A percentile compares a stretch with the other conserved stretches of the same genome.
Evolutionary conservation across 805 yeast genomes (phyloP).

Genomic region (Candida namnaoensis): DNA sequence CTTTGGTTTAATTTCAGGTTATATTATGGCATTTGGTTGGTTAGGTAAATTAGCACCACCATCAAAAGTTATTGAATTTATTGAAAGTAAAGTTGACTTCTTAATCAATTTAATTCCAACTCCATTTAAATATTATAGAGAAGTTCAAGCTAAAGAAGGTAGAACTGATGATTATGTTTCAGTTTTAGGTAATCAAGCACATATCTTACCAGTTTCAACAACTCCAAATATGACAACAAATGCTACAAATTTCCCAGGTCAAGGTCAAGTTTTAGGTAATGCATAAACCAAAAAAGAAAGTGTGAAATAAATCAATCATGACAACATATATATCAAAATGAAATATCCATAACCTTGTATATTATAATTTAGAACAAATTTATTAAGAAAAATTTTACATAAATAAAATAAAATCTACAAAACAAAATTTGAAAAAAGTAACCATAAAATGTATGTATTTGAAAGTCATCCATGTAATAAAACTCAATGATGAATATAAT

Average conservation of each 20-base stretch:
- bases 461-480: too few species aligned
- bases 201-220: neutral
- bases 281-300: neutral
- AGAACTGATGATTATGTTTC: conserved; percentile 26
- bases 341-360: too few species aligned
- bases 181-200: conserved; percentile 7
- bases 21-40: conserved; percentile 47
- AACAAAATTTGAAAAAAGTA: too few species aligned
- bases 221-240: neutral
- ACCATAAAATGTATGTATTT: too few species aligned
- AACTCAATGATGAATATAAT: too few species aligned
- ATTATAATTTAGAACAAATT: too few species aligned
- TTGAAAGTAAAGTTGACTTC: conserved; percentile 45
- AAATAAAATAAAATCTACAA: too few species aligned
- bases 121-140: conserved; percentile 48
- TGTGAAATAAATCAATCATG: too few species aligned
- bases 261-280: conserved; percentile 13
- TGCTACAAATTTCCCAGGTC: conserved; percentile 10
- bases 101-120: conserved; percentile 47
- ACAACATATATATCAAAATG: too few species aligned
- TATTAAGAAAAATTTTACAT: too few species aligned
- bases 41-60: conserved; percentile 58
- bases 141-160: conserved; percentile 44
- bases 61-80: conserved; percentile 48
- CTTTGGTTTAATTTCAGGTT: conserved; percentile 62